Evolutionary conservation across 1,284 basidiomycete genomes (phyloP).

Genomic region (Rhodotorula sp.): DNA sequence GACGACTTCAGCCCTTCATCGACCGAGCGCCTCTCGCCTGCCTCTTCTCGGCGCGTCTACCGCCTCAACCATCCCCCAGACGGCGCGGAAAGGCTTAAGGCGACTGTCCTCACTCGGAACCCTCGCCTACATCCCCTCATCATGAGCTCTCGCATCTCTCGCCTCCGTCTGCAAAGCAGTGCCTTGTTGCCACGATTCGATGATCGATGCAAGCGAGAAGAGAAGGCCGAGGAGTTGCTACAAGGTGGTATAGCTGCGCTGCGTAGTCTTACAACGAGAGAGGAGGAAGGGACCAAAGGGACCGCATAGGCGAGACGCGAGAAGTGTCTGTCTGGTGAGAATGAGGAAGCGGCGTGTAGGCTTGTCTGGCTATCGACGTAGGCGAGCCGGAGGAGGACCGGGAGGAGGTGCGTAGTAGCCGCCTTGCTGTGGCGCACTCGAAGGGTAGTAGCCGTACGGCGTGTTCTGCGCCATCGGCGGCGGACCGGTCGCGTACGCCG

Average conservation of each 20-base stretch:
- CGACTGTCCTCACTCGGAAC: no score
- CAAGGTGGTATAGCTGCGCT: not conserved
- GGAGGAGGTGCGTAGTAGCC: conserved; percentile 4
- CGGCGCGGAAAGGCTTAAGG: no score
- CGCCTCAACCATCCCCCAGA: not conserved
- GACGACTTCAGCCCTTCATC: not conserved
- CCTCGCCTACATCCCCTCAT: no score
- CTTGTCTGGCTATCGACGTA: no score
- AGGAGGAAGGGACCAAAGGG: no score
- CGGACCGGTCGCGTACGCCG: not conserved
- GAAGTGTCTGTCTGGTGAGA: no score
- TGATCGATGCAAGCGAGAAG: no score
- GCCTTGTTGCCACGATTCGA: no score
- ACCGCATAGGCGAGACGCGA: no score
- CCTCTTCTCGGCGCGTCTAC: not conserved
- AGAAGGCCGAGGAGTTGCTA: not conserved
- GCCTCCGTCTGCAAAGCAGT: no score
- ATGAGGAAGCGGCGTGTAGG: no score
- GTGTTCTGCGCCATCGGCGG: not conserved
- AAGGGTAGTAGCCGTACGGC: conserved; percentile 8
- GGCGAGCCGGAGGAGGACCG: conserved; percentile 5
- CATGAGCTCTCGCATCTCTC: no score
- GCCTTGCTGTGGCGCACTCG: not conserved
- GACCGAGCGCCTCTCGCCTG: not conserved
- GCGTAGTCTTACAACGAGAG: conserved; percentile 3